These are phyloP conservation scores for Pseudocercospora cruenta DNA, from an alignment of 2,329 filamentous ascomycete genomes.

Conservation along the genomic window DNA sequence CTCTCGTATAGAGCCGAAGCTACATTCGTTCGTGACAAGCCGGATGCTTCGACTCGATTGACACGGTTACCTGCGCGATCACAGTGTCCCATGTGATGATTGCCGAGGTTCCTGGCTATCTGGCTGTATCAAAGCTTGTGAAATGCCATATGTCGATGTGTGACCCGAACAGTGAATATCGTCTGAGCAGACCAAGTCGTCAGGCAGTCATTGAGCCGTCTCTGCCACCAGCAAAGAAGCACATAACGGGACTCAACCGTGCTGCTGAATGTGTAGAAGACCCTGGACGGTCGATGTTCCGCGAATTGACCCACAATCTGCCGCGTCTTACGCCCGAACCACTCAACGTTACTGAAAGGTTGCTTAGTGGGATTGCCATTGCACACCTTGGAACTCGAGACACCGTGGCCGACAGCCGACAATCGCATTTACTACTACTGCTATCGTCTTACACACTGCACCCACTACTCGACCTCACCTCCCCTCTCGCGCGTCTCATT, in stretches of 20 bases:
- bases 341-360: neutral
- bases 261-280: neutral
- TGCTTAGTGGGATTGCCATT: neutral
- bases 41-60: neutral
- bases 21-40: neutral
- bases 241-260: neutral
- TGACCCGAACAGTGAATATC: neutral
- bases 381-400: neutral
- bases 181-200: neutral
- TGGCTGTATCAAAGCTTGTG: neutral
- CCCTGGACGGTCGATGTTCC: neutral
- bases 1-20: neutral
- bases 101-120: neutral
- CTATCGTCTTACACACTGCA: neutral
- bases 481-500: neutral
- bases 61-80: neutral
- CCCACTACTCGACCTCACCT: neutral
- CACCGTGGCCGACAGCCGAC: neutral
- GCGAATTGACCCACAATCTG: neutral
- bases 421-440: neutral
- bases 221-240: neutral
- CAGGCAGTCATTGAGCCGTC: neutral
- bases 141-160: neutral
- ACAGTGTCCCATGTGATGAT: neutral
- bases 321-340: neutral